These are phyloP conservation scores for Knufia fluminis DNA, from an alignment of 2,329 filamentous ascomycete genomes.

Conservation along the genomic window DNA sequence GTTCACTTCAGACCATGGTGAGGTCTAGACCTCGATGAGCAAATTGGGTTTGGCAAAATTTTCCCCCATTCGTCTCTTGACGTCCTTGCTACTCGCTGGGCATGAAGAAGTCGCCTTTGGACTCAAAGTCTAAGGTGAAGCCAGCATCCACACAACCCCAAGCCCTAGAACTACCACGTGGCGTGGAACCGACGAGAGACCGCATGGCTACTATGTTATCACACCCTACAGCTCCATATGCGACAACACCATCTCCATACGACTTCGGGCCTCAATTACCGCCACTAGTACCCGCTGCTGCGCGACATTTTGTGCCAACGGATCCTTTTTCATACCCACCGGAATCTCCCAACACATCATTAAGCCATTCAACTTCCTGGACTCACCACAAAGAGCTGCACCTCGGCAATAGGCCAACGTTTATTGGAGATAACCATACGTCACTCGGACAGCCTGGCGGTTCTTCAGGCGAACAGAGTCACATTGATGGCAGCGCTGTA, in stretches of 20 bases:
- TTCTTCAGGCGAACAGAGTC: neutral
- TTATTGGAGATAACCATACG: neutral
- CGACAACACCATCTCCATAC: neutral
- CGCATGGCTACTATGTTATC: conserved; percentile 3
- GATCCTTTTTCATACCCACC: neutral
- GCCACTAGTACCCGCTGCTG: neutral
- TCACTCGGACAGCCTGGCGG: neutral
- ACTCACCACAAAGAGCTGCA: neutral
- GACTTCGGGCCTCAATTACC: neutral
- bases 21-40: conserved; percentile 4
- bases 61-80: neutral
- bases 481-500: no score
- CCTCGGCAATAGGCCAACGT: neutral
- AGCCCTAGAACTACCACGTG: neutral
- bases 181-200: neutral
- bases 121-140: conserved; percentile 1
- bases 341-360: neutral
- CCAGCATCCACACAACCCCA: neutral
- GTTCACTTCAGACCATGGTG: neutral
- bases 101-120: conserved; percentile 1
- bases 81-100: neutral
- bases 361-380: neutral
- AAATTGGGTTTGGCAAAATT: neutral
- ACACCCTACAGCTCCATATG: neutral
- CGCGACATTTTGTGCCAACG: neutral